phyloP scores from a whole-genome alignment of 176 grass and related monocot species.

The Ananas comosus region DNA sequence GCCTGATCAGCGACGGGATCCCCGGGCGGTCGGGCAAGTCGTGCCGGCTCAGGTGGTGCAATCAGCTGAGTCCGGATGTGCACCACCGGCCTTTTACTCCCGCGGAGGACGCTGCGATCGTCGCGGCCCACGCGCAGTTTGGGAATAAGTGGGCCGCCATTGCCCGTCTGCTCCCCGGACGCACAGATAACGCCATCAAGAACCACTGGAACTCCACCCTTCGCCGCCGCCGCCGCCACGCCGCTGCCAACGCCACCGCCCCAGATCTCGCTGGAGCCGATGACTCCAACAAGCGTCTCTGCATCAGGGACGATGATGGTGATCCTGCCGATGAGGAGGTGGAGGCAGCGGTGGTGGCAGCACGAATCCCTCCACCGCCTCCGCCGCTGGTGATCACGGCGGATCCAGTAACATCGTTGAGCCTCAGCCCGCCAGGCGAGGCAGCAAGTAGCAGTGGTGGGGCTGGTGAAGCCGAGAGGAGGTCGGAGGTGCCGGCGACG shows the following conservation, averaged over 20 bases:
- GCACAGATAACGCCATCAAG: slow-evolving; percentile 67
- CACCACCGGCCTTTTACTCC: slow-evolving; percentile 34
- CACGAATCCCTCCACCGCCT: neutral
- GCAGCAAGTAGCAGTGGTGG: neutral
- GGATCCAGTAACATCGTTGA: slow-evolving; percentile 5
- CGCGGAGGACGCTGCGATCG: slow-evolving; percentile 20
- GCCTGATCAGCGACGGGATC: slow-evolving; percentile 24
- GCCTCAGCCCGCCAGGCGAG: neutral
- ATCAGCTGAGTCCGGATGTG: slow-evolving; percentile 31
- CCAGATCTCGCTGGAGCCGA: neutral
- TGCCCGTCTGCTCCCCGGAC: slow-evolving; percentile 54
- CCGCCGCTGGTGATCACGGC: neutral
- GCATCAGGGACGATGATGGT: too few species aligned
- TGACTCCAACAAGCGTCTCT: neutral
- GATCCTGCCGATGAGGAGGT: too few species aligned
- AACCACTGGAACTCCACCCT: slow-evolving; percentile 73
- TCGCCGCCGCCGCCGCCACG: slow-evolving; percentile 5
- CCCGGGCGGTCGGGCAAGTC: slow-evolving; percentile 35
- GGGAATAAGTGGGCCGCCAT: slow-evolving; percentile 72
- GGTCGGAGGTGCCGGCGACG: neutral
- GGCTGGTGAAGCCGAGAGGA: neutral
- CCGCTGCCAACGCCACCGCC: neutral
- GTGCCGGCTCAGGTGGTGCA: slow-evolving; percentile 46
- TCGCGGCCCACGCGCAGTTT: slow-evolving; percentile 24
- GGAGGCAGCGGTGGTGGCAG: too few species aligned